Base-by-base conservation (phyloP, 352 stramenopile genomes). In the Phytopythium helicoides region DNA sequence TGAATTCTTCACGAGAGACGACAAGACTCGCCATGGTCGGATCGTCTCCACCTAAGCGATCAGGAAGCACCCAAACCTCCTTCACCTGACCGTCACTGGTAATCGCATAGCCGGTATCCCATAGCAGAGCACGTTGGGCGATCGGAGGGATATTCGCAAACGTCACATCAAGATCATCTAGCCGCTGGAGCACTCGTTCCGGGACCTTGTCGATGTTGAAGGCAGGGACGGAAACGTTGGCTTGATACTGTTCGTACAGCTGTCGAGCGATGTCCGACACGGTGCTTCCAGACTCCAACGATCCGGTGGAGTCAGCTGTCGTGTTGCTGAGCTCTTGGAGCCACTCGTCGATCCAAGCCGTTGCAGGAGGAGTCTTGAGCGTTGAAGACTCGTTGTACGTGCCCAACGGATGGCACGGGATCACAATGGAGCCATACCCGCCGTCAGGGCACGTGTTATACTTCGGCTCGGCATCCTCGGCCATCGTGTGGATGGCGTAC, bases 181-280 rank as follows among this genome's bases (percentile, higher is more conserved):
- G 55, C 11, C 42, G 55, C 6, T 25, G 9, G 12, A 16, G 8
- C 6, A 48, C 19, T 21, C 22, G 22, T 9, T 48, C 22, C 16
- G 42, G 42, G 12, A 35, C 6, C 0, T 15, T 26, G 8, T 16
- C 16, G 22, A 48, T 15, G 15, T 23, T 48, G 23, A 48, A 22
- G 23, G 31, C 34, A 23, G 4, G 1, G 12, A 36, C 42, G 15
- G 9, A n/a, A n/a, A 21, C 23, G n/a, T 26, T n/a, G 6, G 31
- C 16, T 7, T 23, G 7, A 23, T 10, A 48, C 3, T 52, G 64
- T 9, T 61, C 23, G 35, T 65, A 73, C 14, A 71, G 36, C 31
- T 73, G 65, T 22, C 52, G 52, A 2, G 65, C 65, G 18, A 73
- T 37, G 50, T 73, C 57, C 21, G 61, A 73, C 44, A 64, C 70